phyloP scores from a whole-genome alignment of 108 stramenopile species.

The Heterococcus sp. region DNA sequence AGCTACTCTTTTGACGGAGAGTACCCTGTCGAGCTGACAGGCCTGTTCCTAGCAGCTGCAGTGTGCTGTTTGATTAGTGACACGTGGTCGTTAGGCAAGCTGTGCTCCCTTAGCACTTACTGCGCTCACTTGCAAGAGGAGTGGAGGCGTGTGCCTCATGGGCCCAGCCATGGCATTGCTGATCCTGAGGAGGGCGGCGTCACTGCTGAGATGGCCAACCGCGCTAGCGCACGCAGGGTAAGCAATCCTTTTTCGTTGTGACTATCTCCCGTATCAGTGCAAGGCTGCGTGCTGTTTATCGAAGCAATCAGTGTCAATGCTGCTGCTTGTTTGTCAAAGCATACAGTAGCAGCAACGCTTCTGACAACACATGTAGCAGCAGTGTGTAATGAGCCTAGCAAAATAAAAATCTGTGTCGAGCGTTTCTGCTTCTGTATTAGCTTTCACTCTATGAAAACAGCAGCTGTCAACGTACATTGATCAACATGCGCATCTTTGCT shows the following conservation, averaged over 20 bases:
- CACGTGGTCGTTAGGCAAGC: slow-evolving; percentile 34
- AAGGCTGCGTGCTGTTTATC: neutral
- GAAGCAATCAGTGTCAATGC: neutral
- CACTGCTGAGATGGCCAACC: neutral
- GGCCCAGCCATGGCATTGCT: neutral
- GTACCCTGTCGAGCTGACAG: slow-evolving; percentile 35
- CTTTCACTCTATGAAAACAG: too few relatives aligned
- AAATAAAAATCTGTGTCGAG: too few relatives aligned
- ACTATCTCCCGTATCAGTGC: neutral
- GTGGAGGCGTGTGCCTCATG: slow-evolving; percentile 30
- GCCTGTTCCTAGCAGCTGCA: slow-evolving; percentile 24
- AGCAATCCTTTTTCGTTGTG: neutral
- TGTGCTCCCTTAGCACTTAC: slow-evolving; percentile 42
- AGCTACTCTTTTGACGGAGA: slow-evolving; percentile 33
- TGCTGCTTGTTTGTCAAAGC: neutral
- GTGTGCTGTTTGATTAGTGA: slow-evolving; percentile 25
- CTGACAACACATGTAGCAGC: too few relatives aligned
- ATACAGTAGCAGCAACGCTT: too few relatives aligned
- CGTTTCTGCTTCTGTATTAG: too few relatives aligned
- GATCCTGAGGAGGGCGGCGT: neutral
- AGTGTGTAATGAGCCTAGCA: too few relatives aligned
- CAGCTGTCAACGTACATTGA: too few relatives aligned
- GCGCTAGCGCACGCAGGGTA: slow-evolving; percentile 1
- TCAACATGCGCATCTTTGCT: too few relatives aligned
- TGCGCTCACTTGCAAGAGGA: slow-evolving; percentile 29